Evolutionary conservation across 2,329 filamentous ascomycete genomes (phyloP), one percentile per base, ranked within the genome.

Genomic region (Stenocarpella maydis): DNA sequence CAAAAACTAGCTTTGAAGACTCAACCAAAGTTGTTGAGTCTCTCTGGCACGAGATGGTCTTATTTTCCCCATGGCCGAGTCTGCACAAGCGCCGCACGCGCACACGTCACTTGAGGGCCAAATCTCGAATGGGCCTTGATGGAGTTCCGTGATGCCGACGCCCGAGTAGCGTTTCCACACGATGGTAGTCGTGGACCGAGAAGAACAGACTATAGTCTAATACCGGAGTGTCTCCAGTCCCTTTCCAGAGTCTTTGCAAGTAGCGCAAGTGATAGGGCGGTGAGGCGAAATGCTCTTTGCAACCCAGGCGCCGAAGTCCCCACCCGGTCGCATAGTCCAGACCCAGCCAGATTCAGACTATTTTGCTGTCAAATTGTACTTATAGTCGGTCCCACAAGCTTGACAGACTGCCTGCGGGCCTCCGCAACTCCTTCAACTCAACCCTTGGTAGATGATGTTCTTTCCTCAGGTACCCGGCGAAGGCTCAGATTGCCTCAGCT

Each of bases 291-390:
- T n/a, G 21, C 41, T 67, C 64, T 67, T 67, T 58, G 64, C 64
- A 67, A 67, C 64, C 53, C 26, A 49, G 43, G 28, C 53, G 28
- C 52, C 52, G 28, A 21, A 49, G 52, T 58, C 52, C 31, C 64
- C 64, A 67, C 64, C 52, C 41, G 64, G 64, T 67, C 64, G 64
- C 64, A 67, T 67, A 58, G 64, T 49, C 39, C 41, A 39, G 50
- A 45, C 64, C 64, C n/a, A n/a, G 45, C n/a, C 41, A 26, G n/a
- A 31, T 24, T 47, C 34, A 15, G 41, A 58, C 64, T 58, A 67
- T 58, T 17, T 15, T 34, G 39, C 15, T 55, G 24, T n/a, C 43
- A 55, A 24, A 15, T 26, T 49, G 24, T n/a, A 37, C 53, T 31
- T 41, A 58, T 41, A 49, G 43, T 58, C 31, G 19, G 26, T 54